These are phyloP conservation scores for Xylariaceae sp. DNA, from an alignment of 2,329 filamentous ascomycete genomes.

Conservation along the genomic window DNA sequence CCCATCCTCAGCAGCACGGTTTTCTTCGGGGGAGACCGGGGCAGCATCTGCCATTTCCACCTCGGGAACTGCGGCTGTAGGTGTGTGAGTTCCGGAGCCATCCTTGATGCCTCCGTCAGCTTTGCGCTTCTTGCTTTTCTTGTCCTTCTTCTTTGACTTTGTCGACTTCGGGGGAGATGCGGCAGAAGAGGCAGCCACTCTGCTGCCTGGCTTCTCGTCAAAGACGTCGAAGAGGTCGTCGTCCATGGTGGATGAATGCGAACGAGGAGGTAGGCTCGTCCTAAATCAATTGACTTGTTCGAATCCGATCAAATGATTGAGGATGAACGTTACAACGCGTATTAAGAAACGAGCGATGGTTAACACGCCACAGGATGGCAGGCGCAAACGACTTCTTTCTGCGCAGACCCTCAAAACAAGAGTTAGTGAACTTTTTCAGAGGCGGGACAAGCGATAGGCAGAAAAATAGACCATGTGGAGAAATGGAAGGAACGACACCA, in stretches of 20 bases:
- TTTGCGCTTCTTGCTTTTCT: slow-evolving; percentile 73
- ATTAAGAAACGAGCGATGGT: too few species aligned
- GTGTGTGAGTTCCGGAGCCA: slow-evolving; percentile 22
- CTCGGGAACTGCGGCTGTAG: slow-evolving; percentile 32
- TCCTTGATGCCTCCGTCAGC: slow-evolving; percentile 72
- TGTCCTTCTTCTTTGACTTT: slow-evolving; percentile 42
- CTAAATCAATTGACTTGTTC: too few species aligned
- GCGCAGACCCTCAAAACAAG: too few species aligned
- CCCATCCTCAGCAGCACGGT: slow-evolving; percentile 29
- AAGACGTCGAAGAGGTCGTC: slow-evolving; percentile 82
- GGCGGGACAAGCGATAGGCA: slow-evolving; percentile 20
- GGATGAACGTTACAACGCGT: too few species aligned
- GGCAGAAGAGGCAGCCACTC: slow-evolving; percentile 37
- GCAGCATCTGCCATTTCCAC: slow-evolving; percentile 31
- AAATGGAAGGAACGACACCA: slow-evolving; percentile 6
- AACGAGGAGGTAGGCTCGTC: too few species aligned
- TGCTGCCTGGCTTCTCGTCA: slow-evolving; percentile 55
- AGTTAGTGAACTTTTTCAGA: slow-evolving; percentile 16
- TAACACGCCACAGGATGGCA: too few species aligned
- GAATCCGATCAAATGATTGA: too few species aligned
- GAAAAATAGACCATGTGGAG: slow-evolving; percentile 27
- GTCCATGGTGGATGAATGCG: slow-evolving; percentile 46
- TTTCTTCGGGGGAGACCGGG: slow-evolving; percentile 34
- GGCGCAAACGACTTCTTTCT: too few species aligned
- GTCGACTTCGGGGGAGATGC: slow-evolving; percentile 31